Base-by-base conservation (phyloP, 768 basidiomycete genomes). In the Pulveroboletus sp. region DNA sequence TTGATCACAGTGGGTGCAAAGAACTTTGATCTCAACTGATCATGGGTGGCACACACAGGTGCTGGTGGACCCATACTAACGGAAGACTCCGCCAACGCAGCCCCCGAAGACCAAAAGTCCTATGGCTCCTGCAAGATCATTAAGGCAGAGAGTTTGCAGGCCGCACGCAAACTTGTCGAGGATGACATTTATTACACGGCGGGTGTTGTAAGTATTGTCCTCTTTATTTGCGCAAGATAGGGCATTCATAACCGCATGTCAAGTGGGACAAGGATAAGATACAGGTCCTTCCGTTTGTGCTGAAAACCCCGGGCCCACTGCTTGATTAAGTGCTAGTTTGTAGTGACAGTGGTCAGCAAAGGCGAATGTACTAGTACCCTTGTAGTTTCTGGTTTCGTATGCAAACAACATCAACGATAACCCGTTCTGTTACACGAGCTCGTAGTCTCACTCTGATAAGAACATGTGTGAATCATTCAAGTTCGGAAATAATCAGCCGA, bases 221-320 rank as follows among this genome's bases (percentile, higher is more conserved):
- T 17, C 17, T 25, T 14, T 12, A 6, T 17, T 31, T 27, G n/a
- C 33, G 16, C 11, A 9, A 41, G 6, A 5, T 43, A 16, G 37
- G 52, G 32, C 16, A 38, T 32, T 10, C 32, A 7, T 46, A 20
- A 35, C 32, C 31, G 36, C 43, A 17, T 11, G 25, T 17, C 20
- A n/a, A 82, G 81, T 84, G 82, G 81, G 82, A 82, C 57, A 65
- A 69, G 50, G 77, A 77, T 51, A 80, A 72, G 57, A 49, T 82
- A 17, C 71, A 75, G n/a, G 75, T 84, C 37, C 50, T 71, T 19
- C 81, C 79, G 9, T 69, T 76, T 47, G 38, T 66, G 17, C 52
- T 69, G 31, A 72, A 66, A 20, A 66, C 60, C 23, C 40, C 45
- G 5, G 55, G 11, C 52, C 47, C 9, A 35, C n/a, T 47, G 6